phyloP scores from a whole-genome alignment of 106 monocot species.

The Dactylorhiza incarnata region DNA sequence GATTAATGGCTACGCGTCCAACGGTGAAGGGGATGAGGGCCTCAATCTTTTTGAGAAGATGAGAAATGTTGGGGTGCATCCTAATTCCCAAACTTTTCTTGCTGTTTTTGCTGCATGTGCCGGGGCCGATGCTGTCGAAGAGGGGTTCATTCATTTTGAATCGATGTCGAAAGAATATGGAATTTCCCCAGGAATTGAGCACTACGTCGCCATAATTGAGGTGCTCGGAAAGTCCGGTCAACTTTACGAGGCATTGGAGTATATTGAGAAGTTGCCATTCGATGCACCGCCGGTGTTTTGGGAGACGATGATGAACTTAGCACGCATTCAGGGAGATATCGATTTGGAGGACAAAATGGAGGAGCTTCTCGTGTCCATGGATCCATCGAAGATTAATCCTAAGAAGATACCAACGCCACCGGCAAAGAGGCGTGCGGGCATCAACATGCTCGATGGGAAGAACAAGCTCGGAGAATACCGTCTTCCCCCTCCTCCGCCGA shows the following conservation, averaged over 20 bases:
- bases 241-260: constrained; percentile 68
- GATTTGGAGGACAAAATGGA: constrained; percentile 72
- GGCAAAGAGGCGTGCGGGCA: constrained; percentile 44
- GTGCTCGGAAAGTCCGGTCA: constrained; percentile 79
- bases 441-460: constrained; percentile 84
- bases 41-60: constrained; percentile 69
- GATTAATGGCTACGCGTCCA: constrained; percentile 54
- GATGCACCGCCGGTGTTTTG: constrained; percentile 45
- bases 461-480: constrained; percentile 66
- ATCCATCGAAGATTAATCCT: constrained; percentile 39
- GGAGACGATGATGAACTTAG: constrained; percentile 69
- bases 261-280: constrained; percentile 59
- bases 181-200: constrained; percentile 54
- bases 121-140: constrained; percentile 70
- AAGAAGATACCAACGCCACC: constrained; percentile 48
- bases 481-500: constrained; percentile 45
- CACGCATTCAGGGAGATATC: constrained; percentile 65
- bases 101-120: constrained; percentile 64
- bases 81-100: constrained; percentile 40
- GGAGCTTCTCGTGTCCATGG: constrained; percentile 47
- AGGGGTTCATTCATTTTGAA: constrained; percentile 78
- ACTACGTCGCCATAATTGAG: constrained; percentile 73
- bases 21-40: constrained; percentile 80
- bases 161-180: constrained; percentile 73
- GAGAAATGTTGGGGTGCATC: constrained; percentile 52